Evolutionary conservation across 2,329 filamentous ascomycete species (phyloP).

Genomic region (Fusarium vanettenii): DNA sequence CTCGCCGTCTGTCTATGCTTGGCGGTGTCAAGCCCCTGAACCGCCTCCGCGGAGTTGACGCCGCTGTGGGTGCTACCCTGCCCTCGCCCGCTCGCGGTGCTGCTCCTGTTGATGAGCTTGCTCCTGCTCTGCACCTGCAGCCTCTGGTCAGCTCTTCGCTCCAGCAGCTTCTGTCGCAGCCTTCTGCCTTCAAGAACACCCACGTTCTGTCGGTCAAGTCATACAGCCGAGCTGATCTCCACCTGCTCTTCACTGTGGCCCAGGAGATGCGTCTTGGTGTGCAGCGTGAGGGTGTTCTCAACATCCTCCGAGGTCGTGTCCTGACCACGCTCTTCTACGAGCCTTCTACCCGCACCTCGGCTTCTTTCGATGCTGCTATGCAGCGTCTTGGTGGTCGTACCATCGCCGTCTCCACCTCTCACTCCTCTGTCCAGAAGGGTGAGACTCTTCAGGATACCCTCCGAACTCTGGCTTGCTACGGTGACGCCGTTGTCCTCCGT

Average conservation of each 20-base stretch:
- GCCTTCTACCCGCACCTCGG: conserved; percentile 93
- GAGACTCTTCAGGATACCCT: conserved; percentile 94
- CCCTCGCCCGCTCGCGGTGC: conserved; percentile 38
- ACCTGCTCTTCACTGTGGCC: conserved; percentile 94
- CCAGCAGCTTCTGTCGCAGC: conserved; percentile 76
- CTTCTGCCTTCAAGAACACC: conserved; percentile 87
- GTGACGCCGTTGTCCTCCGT: conserved; percentile 94
- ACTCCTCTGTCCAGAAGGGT: conserved; percentile 93
- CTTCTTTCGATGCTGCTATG: conserved; percentile 98
- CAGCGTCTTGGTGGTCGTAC: conserved; percentile 93
- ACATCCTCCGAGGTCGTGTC: conserved; percentile 86
- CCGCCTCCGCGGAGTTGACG: conserved; percentile 47
- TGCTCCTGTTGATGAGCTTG: conserved; percentile 57
- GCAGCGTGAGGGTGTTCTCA: conserved; percentile 89
- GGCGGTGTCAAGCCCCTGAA: conserved; percentile 45
- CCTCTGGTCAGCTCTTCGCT: conserved; percentile 70
- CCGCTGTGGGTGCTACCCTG: conserved; percentile 20
- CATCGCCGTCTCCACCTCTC: conserved; percentile 81
- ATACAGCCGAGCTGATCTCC: conserved; percentile 87
- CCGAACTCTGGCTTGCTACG: conserved; percentile 92
- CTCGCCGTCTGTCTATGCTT: conserved; percentile 47
- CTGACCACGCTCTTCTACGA: conserved; percentile 97
- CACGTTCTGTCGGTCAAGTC: conserved; percentile 94
- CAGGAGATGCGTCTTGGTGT: conserved; percentile 98
- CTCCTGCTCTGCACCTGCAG: conserved; percentile 59